Base-by-base conservation (phyloP, 1,284 basidiomycete species). In the Trichosporon asahii region DNA sequence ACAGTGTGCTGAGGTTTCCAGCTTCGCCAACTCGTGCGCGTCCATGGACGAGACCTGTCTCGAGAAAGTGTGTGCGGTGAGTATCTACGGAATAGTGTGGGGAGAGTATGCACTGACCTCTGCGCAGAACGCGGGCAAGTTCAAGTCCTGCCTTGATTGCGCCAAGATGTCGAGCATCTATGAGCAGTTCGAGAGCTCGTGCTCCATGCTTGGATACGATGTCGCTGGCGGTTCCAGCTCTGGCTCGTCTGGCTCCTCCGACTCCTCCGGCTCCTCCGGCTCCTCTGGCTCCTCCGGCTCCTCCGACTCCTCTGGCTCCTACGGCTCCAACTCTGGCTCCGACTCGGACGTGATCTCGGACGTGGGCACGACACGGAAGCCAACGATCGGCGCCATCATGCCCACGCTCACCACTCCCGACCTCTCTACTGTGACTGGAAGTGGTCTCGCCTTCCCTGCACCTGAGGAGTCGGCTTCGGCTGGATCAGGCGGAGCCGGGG, bases 121-220 rank as follows among this genome's bases (percentile, higher is more conserved):
- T 8, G 35, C 35, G 11, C 14, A 37, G 57, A 61, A 61, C 29
- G 29, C 27, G 15, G 18, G 7, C 57, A 33, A 33, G 57, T 61
- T 33, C 29, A 61, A 61, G 57, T 6, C 57, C 57, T 61, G 57
- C 57, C 57, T 61, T 14, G 57, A 61, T 2, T 61, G 57, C 57
- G 29, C 57, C 27, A 61, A 61, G 29, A 61, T 61, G 57, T 18
- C 29, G 2, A 14, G 15, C 29, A 18, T 61, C 29, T 61, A 31
- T 27, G 7, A 31, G 29, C 57, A 61, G 29, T 33, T 61, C 29
- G 2, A 15, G 15, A n/a, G 18, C 21, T 29, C 57, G 29, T 61
- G 57, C 18, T n/a, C 27, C 27, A 5, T 31, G 57, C 57, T 61
- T 9, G 57, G 57, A 7, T 15, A 60, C 18, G 55, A 60, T 14